phyloP scores from a whole-genome alignment of 768 basidiomycete genomes.

The Rhizopogon sp. region DNA sequence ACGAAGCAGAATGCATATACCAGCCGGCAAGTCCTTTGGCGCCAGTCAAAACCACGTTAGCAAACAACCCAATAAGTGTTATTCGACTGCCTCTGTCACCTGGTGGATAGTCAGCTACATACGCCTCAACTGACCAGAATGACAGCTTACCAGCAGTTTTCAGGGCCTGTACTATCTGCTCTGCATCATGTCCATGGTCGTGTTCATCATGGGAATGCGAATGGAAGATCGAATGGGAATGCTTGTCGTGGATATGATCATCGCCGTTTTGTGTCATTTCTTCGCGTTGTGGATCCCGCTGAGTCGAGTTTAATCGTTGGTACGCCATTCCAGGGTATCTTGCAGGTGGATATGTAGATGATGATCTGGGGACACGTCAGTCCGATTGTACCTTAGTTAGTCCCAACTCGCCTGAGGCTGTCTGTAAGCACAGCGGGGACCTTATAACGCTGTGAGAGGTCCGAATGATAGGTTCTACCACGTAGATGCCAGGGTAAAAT shows the following conservation, averaged over 20 bases:
- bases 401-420: background rate
- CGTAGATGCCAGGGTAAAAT: background rate
- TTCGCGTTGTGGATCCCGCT: slow-evolving; percentile 14
- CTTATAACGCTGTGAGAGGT: background rate
- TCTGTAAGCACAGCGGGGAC: background rate
- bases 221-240: slow-evolving; percentile 64
- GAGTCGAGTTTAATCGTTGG: slow-evolving; percentile 14
- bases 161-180: slow-evolving; percentile 63
- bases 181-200: slow-evolving; percentile 55
- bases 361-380: slow-evolving; percentile 14
- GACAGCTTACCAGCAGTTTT: slow-evolving; percentile 53
- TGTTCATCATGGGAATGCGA: slow-evolving; percentile 60
- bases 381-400: slow-evolving; percentile 2
- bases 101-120: slow-evolving; percentile 20
- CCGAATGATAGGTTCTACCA: background rate
- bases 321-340: slow-evolving; percentile 16
- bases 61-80: slow-evolving; percentile 77
- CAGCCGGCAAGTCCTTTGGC: slow-evolving; percentile 87
- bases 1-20: slow-evolving; percentile 84
- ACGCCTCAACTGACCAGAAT: background rate
- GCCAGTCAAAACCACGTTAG: slow-evolving; percentile 77
- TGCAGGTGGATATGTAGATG: background rate
- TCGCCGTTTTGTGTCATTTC: slow-evolving; percentile 27
- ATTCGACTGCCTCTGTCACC: slow-evolving; percentile 81
- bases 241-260: slow-evolving; percentile 28